Percentiles rank a stretch among this genome's conserved stretches.
Conservation (phyloP, 768 basidiomycete genomes). For the Auricularia sp. region DNA sequence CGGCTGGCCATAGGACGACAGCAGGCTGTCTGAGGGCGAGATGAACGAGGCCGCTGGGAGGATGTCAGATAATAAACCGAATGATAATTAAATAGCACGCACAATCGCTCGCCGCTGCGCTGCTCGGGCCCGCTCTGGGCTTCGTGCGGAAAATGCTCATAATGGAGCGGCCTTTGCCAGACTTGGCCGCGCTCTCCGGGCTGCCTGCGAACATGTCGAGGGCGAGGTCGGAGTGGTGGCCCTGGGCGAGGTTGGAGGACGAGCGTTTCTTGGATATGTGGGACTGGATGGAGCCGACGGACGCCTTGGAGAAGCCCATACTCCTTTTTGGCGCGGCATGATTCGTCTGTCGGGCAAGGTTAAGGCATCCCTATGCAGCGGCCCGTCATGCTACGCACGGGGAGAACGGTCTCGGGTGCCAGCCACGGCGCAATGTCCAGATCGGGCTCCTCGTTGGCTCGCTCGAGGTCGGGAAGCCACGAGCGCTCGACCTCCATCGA, state of each 20-base stretch:
- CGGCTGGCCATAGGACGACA: no score
- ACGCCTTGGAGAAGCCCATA: neutral
- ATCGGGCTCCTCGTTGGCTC: neutral
- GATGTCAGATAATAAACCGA: no score
- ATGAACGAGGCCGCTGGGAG: no score
- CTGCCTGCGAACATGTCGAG: neutral
- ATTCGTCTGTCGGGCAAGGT: neutral
- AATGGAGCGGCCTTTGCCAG: no score
- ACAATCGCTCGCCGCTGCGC: no score
- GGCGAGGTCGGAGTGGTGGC: neutral
- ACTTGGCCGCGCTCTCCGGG: neutral
- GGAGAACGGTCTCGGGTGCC: neutral
- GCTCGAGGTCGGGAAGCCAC: neutral
- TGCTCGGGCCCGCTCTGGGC: no score
- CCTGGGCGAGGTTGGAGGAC: neutral
- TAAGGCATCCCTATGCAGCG: neutral
- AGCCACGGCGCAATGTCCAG: neutral
- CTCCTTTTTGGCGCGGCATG: neutral
- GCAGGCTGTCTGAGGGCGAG: no score
- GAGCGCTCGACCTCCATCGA: neutral
- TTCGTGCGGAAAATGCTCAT: no score
- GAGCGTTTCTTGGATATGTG: neutral
- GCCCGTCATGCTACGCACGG: neutral
- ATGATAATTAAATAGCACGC: no score
- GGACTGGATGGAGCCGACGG: neutral